Evolutionary conservation across 1,284 basidiomycete species (phyloP), one percentile per base, ranked within the genome.

Genomic region (Marasmius fiardii): DNA sequence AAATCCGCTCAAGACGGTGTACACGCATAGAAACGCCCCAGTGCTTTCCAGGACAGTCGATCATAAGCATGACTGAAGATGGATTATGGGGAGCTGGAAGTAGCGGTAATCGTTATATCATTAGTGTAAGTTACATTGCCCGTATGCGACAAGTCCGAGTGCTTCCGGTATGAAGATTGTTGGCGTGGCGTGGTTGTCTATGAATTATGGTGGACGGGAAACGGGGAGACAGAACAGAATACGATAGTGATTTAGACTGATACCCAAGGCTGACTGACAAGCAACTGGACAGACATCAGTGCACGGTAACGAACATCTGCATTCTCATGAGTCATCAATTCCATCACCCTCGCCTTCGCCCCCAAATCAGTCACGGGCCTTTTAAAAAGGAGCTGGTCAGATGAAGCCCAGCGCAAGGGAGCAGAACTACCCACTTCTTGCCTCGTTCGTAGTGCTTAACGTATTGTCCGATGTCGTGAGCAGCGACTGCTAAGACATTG

Each of bases 391-490:
- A 62, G 18, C 12, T 31, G 28, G 34, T 43, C 11, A 43, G 26
- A 26, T 21, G 21, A 41, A 16, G 33, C 21, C 18, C 23, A 24
- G 21, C 4, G n/a, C 18, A 5, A 41, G 47, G 47, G 41, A 34
- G 18, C 37, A 2, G 10, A 14, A 20, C 55, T 35, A 68, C 84
- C 60, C 62, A 97, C 93, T 87, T 95, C 78, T 95, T 97, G 48
- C 92, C 93, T 57, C 83, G 83, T 58, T 96, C 93, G 60, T 86
- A 90, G 67, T 93, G 88, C 69, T 92, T 94, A 60, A 96, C 90
- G 66, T 95, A 97, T 68, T 95, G 90, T 10, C 92, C 95, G n/a
- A 97, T 70, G 67, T 99, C 94, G 64, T 95, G 92, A 5, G 88
- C 85, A 1, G 94, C 93, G 10, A 98, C 92, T 1, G 93, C 92